These are phyloP conservation scores for Coemansia sp. DNA, from an alignment of 192 early-diverging fungal species.

Conservation along the genomic window DNA sequence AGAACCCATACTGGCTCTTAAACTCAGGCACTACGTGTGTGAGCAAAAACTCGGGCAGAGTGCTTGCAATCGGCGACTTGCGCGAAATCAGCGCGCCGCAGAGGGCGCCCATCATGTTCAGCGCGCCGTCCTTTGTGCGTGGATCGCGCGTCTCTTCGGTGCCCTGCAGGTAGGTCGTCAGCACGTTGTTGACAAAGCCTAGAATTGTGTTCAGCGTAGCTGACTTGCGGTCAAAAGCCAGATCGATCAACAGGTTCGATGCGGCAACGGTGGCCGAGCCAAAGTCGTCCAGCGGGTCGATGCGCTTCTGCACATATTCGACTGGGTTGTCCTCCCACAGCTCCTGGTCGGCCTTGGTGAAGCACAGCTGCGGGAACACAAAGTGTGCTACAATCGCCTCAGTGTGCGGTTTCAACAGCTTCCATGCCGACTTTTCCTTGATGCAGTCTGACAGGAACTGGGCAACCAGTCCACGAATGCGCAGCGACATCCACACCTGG, in stretches of 20 bases:
- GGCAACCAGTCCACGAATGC: constrained; percentile 68
- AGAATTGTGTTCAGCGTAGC: constrained; percentile 79
- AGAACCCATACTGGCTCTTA: constrained; percentile 74
- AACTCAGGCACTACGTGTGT: constrained; percentile 90
- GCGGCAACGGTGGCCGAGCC: constrained; percentile 72
- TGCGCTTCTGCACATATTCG: constrained; percentile 84
- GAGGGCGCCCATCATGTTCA: constrained; percentile 82
- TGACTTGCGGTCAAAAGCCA: constrained; percentile 77
- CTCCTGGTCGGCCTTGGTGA: constrained; percentile 78
- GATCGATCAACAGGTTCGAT: constrained; percentile 71
- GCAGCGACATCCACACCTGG: constrained; percentile 71
- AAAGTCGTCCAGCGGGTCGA: constrained; percentile 83
- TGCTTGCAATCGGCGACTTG: constrained; percentile 69
- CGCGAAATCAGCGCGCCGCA: constrained; percentile 66
- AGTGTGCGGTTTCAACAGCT: constrained; percentile 81
- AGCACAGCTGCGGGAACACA: constrained; percentile 92
- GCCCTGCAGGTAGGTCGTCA: constrained; percentile 67
- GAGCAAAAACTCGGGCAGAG: constrained; percentile 84
- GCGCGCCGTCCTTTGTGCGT: constrained; percentile 84
- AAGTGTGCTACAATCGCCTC: constrained; percentile 81
- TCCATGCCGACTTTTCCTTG: constrained; percentile 88
- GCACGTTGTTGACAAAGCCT: constrained; percentile 70
- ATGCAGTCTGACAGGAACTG: constrained; percentile 82
- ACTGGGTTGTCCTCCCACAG: constrained; percentile 92
- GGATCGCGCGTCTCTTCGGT: constrained; percentile 70